These are phyloP conservation scores for Nemania diffusa DNA, from an alignment of 2,329 filamentous ascomycete genomes.

Conservation along the genomic window DNA sequence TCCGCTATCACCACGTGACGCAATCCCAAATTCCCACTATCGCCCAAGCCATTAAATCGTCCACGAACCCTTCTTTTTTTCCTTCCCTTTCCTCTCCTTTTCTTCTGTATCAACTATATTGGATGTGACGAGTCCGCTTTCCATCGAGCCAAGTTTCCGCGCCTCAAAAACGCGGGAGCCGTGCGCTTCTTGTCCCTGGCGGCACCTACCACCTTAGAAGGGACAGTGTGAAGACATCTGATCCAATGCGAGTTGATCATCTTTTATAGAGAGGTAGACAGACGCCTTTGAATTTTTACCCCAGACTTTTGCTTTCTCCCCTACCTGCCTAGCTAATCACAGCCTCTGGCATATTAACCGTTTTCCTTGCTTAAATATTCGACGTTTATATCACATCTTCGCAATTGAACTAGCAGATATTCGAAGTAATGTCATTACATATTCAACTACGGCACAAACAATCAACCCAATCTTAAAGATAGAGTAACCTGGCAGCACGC, in stretches of 20 bases:
- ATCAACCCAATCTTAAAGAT: no score
- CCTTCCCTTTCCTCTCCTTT: slow-evolving; percentile 49
- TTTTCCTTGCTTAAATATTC: no score
- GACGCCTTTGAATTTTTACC: no score
- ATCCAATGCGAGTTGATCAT: slow-evolving; percentile 58
- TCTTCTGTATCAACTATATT: slow-evolving; percentile 78
- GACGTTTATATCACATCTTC: no score
- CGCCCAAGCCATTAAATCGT: neutral
- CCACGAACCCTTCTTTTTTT: slow-evolving; percentile 17
- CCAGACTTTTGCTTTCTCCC: neutral
- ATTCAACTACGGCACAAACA: no score
- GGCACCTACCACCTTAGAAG: slow-evolving; percentile 69
- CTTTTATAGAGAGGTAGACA: no score
- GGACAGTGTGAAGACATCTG: slow-evolving; percentile 73
- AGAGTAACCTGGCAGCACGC: no score
- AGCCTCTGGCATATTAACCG: no score
- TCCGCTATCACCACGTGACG: slow-evolving; percentile 1
- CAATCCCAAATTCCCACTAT: neutral
- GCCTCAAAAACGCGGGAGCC: slow-evolving; percentile 59
- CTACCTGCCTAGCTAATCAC: neutral
- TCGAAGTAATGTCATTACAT: no score
- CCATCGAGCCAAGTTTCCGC: slow-evolving; percentile 62
- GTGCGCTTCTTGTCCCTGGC: slow-evolving; percentile 73
- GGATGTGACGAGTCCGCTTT: slow-evolving; percentile 79
- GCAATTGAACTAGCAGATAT: no score